Percentiles rank a stretch among this genome's conserved stretches.
Evolutionary conservation across 257 asterid species (phyloP).

Genomic region (Eustoma russellianum): DNA sequence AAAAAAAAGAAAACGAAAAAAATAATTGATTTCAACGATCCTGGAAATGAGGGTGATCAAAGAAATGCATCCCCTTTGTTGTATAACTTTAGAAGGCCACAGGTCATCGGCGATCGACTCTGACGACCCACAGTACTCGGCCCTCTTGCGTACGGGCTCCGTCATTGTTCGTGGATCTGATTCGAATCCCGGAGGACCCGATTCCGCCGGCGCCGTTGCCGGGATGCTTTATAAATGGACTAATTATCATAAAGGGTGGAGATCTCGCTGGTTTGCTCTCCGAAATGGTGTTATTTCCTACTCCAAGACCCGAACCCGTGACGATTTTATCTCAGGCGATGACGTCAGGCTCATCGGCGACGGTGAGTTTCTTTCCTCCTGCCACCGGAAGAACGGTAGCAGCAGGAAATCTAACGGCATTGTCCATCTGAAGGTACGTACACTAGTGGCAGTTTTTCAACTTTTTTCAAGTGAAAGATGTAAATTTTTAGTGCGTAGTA

Average conservation of each 20-base stretch:
- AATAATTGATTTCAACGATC: not conserved
- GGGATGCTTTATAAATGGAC: slow-evolving; percentile 89
- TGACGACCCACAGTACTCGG: slow-evolving; percentile 48
- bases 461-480: too few relatives aligned
- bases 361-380: slow-evolving; percentile 11
- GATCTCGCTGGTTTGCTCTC: slow-evolving; percentile 87
- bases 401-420: slow-evolving; percentile 39
- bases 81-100: slow-evolving; percentile 57
- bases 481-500: not conserved
- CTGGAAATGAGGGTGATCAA: slow-evolving; percentile 55
- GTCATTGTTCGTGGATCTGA: slow-evolving; percentile 70
- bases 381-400: slow-evolving; percentile 37
- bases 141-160: slow-evolving; percentile 63
- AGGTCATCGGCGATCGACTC: slow-evolving; percentile 48
- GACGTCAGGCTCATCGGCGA: slow-evolving; percentile 29
- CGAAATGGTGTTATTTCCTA: slow-evolving; percentile 70
- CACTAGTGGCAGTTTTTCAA: too few relatives aligned
- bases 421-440: slow-evolving; percentile 70
- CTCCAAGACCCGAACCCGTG: slow-evolving; percentile 49
- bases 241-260: slow-evolving; percentile 90
- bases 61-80: slow-evolving; percentile 93
- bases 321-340: slow-evolving; percentile 36
- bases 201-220: slow-evolving; percentile 43
- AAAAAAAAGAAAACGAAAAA: not conserved
- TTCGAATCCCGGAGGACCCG: slow-evolving; percentile 51